Percentiles rank a stretch among this genome's conserved stretches.
These are phyloP conservation scores for Puccinia sorghi DNA, from an alignment of 1,284 basidiomycete species.

Conservation along the genomic window DNA sequence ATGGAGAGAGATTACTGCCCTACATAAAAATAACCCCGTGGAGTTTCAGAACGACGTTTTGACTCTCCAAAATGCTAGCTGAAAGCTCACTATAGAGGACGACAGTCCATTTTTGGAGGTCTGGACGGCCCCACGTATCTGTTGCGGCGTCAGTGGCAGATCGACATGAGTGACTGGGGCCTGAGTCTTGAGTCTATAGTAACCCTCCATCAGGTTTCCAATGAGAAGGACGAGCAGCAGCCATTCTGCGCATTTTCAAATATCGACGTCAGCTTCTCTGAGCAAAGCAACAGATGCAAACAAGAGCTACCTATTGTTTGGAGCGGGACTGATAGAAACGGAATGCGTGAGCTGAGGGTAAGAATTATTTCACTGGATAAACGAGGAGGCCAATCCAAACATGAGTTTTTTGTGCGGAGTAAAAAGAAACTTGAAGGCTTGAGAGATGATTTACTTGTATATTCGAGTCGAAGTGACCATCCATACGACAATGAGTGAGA, in stretches of 20 bases:
- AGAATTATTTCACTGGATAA: background rate
- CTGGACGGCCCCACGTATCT: slow-evolving; percentile 1
- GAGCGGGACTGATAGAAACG: slow-evolving; percentile 3
- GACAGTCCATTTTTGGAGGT: background rate
- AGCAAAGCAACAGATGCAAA: background rate
- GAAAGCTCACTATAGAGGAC: background rate
- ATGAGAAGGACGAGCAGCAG: slow-evolving; percentile 3
- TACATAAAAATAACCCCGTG: background rate
- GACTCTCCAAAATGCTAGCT: background rate
- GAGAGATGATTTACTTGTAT: slow-evolving; percentile 11
- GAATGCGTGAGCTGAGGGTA: background rate
- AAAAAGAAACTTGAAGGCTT: background rate
- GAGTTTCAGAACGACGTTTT: background rate
- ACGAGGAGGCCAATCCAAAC: background rate
- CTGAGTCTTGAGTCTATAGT: slow-evolving; percentile 27
- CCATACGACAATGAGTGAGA: slow-evolving; percentile 31
- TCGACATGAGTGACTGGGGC: slow-evolving; percentile 32
- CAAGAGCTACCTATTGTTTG: slow-evolving; percentile 5
- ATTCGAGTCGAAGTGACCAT: slow-evolving; percentile 36
- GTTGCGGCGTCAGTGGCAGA: slow-evolving; percentile 40
- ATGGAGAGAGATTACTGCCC: background rate
- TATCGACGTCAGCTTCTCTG: background rate
- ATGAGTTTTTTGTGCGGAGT: background rate
- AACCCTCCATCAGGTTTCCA: slow-evolving; percentile 10
- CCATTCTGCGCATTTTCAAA: slow-evolving; percentile 17